phyloP scores from a whole-genome alignment of 164 flowering plant species.

The Hamamelis virginiana region DNA sequence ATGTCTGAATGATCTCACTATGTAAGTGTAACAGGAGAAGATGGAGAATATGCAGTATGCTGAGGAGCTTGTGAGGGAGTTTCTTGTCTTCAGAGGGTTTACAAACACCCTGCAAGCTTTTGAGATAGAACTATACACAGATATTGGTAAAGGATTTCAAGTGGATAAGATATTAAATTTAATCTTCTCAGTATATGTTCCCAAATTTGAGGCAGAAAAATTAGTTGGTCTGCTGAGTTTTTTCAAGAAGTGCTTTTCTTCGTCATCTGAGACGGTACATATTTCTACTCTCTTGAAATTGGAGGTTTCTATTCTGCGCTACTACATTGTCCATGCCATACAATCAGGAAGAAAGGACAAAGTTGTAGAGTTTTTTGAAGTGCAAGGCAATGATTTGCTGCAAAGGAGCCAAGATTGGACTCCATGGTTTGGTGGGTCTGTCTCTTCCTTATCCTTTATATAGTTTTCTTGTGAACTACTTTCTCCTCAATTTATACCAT shows the following conservation, averaged over 20 bases:
- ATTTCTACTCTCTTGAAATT: constrained; percentile 55
- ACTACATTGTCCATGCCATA: constrained; percentile 66
- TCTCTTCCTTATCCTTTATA: constrained; percentile 4
- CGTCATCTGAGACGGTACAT: constrained; percentile 45
- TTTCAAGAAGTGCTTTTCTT: constrained; percentile 68
- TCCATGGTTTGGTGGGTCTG: constrained; percentile 82
- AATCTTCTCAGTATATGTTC: constrained; percentile 68
- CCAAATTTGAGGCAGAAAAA: constrained; percentile 66
- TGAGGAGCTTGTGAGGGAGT: constrained; percentile 89
- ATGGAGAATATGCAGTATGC: constrained; percentile 93
- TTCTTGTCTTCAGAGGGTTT: constrained; percentile 87
- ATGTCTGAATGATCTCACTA: not conserved
- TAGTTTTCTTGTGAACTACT: not conserved
- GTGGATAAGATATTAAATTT: constrained; percentile 78
- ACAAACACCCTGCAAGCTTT: constrained; percentile 70
- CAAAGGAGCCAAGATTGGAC: constrained; percentile 67
- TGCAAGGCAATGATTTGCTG: constrained; percentile 62
- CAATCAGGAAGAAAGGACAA: constrained; percentile 64
- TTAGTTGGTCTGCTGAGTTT: constrained; percentile 61
- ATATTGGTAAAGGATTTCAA: constrained; percentile 85
- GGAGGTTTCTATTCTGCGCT: constrained; percentile 70
- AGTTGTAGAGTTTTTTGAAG: constrained; percentile 65
- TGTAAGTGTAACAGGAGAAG: constrained; percentile 6
- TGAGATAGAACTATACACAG: constrained; percentile 71
- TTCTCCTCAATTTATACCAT: constrained; percentile 6